Percentiles rank a stretch among this genome's conserved stretches.
Evolutionary conservation across 257 asterid species (phyloP).

Genomic region (Solanum appendiculatum): DNA sequence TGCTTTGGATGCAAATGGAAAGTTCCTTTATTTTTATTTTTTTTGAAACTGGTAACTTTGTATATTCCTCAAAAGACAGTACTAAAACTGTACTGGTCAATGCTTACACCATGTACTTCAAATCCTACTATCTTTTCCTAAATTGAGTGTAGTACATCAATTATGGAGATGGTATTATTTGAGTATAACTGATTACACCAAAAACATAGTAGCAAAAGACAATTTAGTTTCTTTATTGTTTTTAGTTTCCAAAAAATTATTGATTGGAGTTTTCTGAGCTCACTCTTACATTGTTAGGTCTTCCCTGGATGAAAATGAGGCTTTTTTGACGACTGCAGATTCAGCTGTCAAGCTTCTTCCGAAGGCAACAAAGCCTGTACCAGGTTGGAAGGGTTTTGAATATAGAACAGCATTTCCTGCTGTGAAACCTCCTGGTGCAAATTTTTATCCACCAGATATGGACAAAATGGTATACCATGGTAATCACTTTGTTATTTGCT

Average conservation of each 20-base stretch:
- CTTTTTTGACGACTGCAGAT: slow-evolving; percentile 89
- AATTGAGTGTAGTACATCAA: neutral
- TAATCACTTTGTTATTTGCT: neutral
- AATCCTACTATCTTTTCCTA: neutral
- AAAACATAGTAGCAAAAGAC: neutral
- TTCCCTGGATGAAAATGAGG: slow-evolving; percentile 77
- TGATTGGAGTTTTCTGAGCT: neutral
- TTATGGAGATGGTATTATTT: neutral
- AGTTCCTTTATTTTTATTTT: neutral
- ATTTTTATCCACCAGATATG: slow-evolving; percentile 94
- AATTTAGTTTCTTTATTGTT: neutral
- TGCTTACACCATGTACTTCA: neutral
- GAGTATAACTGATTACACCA: neutral
- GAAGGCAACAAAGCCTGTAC: slow-evolving; percentile 60
- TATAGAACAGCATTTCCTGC: slow-evolving; percentile 71
- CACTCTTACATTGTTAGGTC: slow-evolving; percentile 48
- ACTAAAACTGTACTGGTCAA: neutral
- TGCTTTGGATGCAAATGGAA: neutral
- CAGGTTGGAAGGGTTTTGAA: slow-evolving; percentile 83
- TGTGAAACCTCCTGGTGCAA: slow-evolving; percentile 82
- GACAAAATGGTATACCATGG: slow-evolving; percentile 60
- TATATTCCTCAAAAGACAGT: neutral
- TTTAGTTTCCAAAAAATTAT: neutral
- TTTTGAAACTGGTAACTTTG: neutral
- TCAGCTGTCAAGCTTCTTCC: slow-evolving; percentile 71